A percentile compares a stretch with the other conserved stretches of the same genome.
Conservation (phyloP, 2,329 filamentous ascomycete species). For the Fusarium begoniae region DNA sequence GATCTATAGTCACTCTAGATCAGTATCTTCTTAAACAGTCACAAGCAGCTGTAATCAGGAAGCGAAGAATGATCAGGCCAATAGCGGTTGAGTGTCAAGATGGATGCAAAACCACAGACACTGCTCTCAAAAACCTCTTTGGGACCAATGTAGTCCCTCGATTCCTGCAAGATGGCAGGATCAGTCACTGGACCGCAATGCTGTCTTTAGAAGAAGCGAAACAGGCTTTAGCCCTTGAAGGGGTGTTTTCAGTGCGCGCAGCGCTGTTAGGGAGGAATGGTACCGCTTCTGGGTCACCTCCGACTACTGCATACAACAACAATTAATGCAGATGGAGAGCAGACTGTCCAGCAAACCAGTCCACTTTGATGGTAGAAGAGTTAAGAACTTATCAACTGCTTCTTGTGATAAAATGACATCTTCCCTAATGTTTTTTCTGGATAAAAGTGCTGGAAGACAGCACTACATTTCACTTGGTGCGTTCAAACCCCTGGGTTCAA, state of each 20-base stretch:
- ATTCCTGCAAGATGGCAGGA: neutral
- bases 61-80: neutral
- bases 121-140: neutral
- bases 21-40: neutral
- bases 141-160: no score
- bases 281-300: fast-evolving
- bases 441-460: neutral
- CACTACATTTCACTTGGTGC: neutral
- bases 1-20: neutral
- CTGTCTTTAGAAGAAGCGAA: neutral
- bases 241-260: neutral
- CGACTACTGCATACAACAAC: fast-evolving
- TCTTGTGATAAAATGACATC: fast-evolving
- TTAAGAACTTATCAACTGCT: no score
- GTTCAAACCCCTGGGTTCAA: no score
- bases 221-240: neutral
- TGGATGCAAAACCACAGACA: neutral
- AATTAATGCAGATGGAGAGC: neutral
- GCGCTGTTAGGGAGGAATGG: neutral
- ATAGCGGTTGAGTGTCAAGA: fast-evolving
- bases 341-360: no score
- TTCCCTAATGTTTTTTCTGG: fast-evolving
- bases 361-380: neutral
- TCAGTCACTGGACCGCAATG: neutral
- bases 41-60: neutral